A percentile compares a stretch with the other conserved stretches of the same genome.
Conservation (phyloP, 208 protist genomes). For the Acanthamoeba rhysodes region DNA sequence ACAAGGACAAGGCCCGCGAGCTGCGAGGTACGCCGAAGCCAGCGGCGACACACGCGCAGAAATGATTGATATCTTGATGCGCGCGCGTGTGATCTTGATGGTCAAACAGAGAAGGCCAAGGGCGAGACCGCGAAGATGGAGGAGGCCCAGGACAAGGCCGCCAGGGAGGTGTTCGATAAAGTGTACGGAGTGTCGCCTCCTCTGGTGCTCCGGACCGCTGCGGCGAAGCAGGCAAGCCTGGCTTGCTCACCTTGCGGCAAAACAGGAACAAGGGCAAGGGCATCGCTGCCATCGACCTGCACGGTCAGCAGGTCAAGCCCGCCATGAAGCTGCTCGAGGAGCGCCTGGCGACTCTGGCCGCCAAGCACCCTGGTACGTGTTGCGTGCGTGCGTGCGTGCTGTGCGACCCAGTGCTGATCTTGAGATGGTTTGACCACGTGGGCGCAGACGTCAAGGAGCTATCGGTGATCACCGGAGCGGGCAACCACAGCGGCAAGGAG, state of each 20-base stretch:
- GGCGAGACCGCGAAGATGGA: constrained; percentile 28
- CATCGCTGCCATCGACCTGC: constrained; percentile 32
- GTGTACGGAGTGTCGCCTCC: neutral
- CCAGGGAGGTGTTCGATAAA: constrained; percentile 47
- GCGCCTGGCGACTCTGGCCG: neutral
- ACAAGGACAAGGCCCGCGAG: constrained; percentile 61
- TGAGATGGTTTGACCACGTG: too few species aligned
- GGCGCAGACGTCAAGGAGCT: constrained; percentile 59
- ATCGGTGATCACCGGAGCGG: constrained; percentile 69
- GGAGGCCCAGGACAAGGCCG: constrained; percentile 36
- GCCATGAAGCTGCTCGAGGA: constrained; percentile 54
- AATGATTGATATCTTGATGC: too few species aligned
- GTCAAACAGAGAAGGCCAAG: constrained; percentile 73
- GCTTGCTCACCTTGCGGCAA: neutral
- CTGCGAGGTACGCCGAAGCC: neutral
- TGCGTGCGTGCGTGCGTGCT: too few species aligned
- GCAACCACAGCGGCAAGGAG: constrained; percentile 77
- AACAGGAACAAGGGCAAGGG: constrained; percentile 62
- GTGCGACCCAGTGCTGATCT: neutral
- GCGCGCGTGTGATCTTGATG: too few species aligned
- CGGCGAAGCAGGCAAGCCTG: too few species aligned
- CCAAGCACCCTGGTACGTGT: neutral
- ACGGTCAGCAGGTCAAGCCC: constrained; percentile 53
- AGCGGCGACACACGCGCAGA: too few species aligned
- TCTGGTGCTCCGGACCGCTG: too few species aligned